These are phyloP conservation scores for Silybum marianum DNA, from an alignment of 129 eudicot species.

Conservation along the genomic window DNA sequence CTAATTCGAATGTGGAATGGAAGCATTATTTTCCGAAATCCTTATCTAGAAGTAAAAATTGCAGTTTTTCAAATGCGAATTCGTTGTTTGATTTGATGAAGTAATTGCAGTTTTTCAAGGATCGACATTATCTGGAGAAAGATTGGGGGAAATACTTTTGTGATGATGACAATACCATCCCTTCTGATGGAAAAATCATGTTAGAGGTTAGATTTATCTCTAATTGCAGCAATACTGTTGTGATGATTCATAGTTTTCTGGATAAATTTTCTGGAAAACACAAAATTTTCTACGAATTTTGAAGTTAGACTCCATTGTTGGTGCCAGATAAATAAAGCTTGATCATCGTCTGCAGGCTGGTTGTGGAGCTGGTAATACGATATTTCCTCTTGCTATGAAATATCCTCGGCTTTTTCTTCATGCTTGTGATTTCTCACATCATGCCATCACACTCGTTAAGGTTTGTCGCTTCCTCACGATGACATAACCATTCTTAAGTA, in stretches of 20 bases:
- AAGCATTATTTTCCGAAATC: background rate
- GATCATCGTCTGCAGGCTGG: conserved; percentile 45
- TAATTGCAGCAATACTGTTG: background rate
- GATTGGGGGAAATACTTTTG: conserved; percentile 66
- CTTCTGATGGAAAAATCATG: conserved; percentile 39
- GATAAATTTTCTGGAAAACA: background rate
- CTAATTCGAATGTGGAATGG: background rate
- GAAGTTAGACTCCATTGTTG: background rate
- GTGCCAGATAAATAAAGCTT: background rate
- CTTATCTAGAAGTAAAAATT: background rate
- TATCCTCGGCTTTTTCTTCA: conserved; percentile 55
- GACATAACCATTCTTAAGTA: background rate
- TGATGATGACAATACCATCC: conserved; percentile 13
- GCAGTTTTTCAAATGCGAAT: conserved; percentile 42
- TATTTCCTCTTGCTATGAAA: conserved; percentile 50
- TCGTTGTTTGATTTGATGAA: background rate
- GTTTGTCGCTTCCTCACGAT: conserved; percentile 27
- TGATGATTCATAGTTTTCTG: background rate
- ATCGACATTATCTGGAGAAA: conserved; percentile 68
- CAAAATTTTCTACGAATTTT: background rate
- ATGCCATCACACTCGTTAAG: conserved; percentile 63
- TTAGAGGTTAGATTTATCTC: conserved; percentile 48
- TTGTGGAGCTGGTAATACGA: conserved; percentile 66
- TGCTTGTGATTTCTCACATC: conserved; percentile 68
- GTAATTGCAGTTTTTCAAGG: conserved; percentile 59